Percentiles rank a stretch among this genome's conserved stretches.
These are phyloP conservation scores for Basipetospora sp. DNA, from an alignment of 2,329 filamentous ascomycete species.

Conservation along the genomic window DNA sequence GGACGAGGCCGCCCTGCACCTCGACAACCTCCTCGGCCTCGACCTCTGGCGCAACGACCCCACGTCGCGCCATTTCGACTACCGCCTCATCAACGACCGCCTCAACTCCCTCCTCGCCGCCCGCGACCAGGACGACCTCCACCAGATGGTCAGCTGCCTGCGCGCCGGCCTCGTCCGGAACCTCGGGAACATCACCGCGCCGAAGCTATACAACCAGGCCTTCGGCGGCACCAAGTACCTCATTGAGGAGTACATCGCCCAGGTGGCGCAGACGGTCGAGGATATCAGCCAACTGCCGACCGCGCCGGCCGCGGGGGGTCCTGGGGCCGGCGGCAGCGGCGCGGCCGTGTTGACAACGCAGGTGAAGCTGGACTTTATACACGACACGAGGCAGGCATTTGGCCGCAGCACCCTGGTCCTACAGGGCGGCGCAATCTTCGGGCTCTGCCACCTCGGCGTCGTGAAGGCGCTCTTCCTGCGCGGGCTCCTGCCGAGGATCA, in stretches of 20 bases:
- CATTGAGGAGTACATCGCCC: slow-evolving; percentile 79
- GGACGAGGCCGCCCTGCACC: slow-evolving; percentile 66
- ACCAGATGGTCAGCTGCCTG: slow-evolving; percentile 62
- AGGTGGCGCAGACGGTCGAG: slow-evolving; percentile 67
- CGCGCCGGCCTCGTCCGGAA: slow-evolving; percentile 71
- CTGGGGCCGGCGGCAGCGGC: slow-evolving; percentile 18
- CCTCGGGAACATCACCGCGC: slow-evolving; percentile 69
- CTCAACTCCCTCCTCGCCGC: slow-evolving; percentile 55
- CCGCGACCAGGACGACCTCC: slow-evolving; percentile 55
- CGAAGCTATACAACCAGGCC: slow-evolving; percentile 67
- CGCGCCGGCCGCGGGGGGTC: slow-evolving; percentile 20
- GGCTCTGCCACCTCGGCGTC: slow-evolving; percentile 77
- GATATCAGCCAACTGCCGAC: slow-evolving; percentile 57
- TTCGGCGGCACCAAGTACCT: slow-evolving; percentile 80
- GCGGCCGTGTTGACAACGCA: slow-evolving; percentile 45
- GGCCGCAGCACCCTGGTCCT: slow-evolving; percentile 73
- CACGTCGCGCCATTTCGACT: slow-evolving; percentile 71
- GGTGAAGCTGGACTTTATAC: slow-evolving; percentile 70
- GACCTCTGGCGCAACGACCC: slow-evolving; percentile 78
- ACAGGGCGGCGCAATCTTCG: slow-evolving; percentile 84
- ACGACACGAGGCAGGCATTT: slow-evolving; percentile 77
- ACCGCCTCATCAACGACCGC: slow-evolving; percentile 65
- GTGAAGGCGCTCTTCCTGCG: slow-evolving; percentile 73
- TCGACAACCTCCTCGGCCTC: slow-evolving; percentile 69
- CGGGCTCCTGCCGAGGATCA: slow-evolving; percentile 72